phyloP scores from a whole-genome alignment of 768 basidiomycete species.

The Termitomyces sp. region DNA sequence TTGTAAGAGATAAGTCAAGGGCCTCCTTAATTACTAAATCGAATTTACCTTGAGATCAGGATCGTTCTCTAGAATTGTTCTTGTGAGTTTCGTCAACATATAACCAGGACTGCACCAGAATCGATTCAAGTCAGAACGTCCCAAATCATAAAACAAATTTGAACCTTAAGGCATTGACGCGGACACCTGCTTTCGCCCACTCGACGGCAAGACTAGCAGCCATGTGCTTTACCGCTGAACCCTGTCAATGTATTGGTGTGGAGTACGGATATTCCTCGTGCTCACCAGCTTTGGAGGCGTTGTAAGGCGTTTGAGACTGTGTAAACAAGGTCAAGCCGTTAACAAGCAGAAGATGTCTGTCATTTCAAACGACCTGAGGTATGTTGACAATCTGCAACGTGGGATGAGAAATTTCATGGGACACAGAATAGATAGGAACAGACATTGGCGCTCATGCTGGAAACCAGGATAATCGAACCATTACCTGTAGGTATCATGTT shows the following conservation, averaged over 20 bases:
- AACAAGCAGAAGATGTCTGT: not conserved
- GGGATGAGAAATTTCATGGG: not conserved
- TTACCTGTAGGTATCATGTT: constrained; percentile 80
- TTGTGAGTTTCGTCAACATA: constrained; percentile 88
- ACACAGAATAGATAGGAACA: constrained; percentile 23
- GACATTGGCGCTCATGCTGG: constrained; percentile 89
- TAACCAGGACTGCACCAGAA: constrained; percentile 69
- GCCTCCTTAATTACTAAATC: not conserved
- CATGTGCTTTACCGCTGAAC: constrained; percentile 85
- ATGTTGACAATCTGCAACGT: constrained; percentile 70
- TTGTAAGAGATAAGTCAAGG: constrained; percentile 4
- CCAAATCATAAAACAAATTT: constrained; percentile 5
- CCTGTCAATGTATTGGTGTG: not conserved
- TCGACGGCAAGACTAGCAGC: constrained; percentile 89
- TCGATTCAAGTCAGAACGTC: not conserved
- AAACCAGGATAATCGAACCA: constrained; percentile 81
- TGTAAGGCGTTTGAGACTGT: constrained; percentile 92
- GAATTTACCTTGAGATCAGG: constrained; percentile 62
- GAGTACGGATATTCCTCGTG: not conserved
- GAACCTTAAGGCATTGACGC: constrained; percentile 79
- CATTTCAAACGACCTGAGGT: constrained; percentile 55
- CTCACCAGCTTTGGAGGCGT: constrained; percentile 88
- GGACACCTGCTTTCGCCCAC: constrained; percentile 87
- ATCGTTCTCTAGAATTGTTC: constrained; percentile 72
- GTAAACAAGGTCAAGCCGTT: not conserved